Percentiles rank a stretch among this genome's conserved stretches.
Conservation (phyloP, 345 rosid genomes). For the Gossypium ekmanianum region DNA sequence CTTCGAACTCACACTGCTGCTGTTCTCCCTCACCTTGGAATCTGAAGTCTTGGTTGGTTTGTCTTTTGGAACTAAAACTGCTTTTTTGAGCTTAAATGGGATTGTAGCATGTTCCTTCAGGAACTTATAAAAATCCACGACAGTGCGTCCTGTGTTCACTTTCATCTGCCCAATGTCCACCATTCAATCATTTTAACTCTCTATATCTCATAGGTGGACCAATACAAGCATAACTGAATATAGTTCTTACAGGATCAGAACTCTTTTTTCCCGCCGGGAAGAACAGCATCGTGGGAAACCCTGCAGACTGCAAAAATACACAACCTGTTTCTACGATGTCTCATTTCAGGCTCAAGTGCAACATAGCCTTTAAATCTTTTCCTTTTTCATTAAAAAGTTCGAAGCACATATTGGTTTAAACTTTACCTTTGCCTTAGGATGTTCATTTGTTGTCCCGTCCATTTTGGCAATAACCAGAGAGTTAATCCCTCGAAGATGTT, state of each 20-base stretch:
- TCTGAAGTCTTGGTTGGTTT: constrained; percentile 31
- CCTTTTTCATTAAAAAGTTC: background rate
- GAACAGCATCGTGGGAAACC: constrained; percentile 96
- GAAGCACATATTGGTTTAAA: background rate
- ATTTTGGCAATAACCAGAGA: constrained; percentile 91
- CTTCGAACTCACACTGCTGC: constrained; percentile 35
- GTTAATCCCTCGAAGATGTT: constrained; percentile 70
- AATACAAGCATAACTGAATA: background rate
- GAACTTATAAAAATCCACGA: constrained; percentile 88
- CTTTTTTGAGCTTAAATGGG: constrained; percentile 90
- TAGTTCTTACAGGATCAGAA: constrained; percentile 76
- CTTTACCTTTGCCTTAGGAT: constrained; percentile 91
- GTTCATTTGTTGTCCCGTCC: constrained; percentile 98
- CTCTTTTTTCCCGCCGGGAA: constrained; percentile 98
- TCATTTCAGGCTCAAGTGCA: background rate
- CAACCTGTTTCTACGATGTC: background rate
- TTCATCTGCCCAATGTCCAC: constrained; percentile 48
- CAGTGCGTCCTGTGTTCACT: constrained; percentile 82
- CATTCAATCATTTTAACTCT: background rate
- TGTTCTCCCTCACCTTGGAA: constrained; percentile 27
- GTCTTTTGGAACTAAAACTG: constrained; percentile 36
- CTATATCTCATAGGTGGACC: background rate
- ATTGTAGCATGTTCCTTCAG: constrained; percentile 79
- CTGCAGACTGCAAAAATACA: constrained; percentile 59
- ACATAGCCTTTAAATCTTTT: background rate